Base-by-base conservation (phyloP, 805 yeast species). In the Candida vartiovaarae region DNA sequence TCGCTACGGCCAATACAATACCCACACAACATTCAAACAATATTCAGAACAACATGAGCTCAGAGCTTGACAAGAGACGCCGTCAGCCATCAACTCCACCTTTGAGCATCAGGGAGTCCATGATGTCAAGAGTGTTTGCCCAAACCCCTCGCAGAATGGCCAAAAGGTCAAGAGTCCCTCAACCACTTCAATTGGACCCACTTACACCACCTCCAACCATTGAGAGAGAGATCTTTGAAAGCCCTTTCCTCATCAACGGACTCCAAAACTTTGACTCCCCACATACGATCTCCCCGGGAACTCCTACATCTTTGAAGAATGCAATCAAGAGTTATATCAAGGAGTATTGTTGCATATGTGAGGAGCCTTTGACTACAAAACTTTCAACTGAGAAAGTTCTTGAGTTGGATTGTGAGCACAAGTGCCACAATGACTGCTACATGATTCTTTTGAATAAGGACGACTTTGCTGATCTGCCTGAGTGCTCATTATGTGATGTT, bases 381-480 rank as follows among this genome's bases (percentile, higher is more conserved):
- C 62, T 74, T 32, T 52, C 55, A 7, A 75, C 74, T 9, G 80
- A 75, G 56, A 65, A 61, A 31, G 48, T 68, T 1, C 44, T 75
- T 4, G 70, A 66, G 31, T 47, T 74, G 36, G 49, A 64, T 1
- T 73, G 78, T 54, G 58, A 64, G 6, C 78, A 74, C 51, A 60
- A 61, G 34, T 57, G 69, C 28, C 80, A 75, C 52, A 61, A 62
- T 42, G 63, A 68, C 42, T 75, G 80, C 47, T 68, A 63, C 30
- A 46, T 61, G 4, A 58, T 67, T 6, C 41, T 65, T 34, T 47
- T 64, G 49, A 54, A 48, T 41, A 55, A 38, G 27, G 49, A 31
- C 27, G 55, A 44, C 35, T 29, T 27, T 26, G 41, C 47, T 9
- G 46, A 47, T 10, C 39, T 47, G 6, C 67, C 68, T 1, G 33